phyloP scores from a whole-genome alignment of 805 yeast genomes.

The Nakazawaea siamensis region DNA sequence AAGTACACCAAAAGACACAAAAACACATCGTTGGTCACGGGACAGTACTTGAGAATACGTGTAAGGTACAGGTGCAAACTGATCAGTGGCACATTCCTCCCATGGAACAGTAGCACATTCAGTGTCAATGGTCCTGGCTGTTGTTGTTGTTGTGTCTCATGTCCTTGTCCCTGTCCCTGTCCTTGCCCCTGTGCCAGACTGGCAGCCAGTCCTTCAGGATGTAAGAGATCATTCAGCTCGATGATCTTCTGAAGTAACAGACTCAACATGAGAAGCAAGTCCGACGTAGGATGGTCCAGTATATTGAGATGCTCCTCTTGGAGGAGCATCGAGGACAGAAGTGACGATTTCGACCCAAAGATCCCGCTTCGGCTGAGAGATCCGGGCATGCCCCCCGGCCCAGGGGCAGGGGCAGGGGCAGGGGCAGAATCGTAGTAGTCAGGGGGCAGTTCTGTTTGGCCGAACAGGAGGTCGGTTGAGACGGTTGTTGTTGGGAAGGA shows the following conservation, averaged over 20 bases:
- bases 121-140: conserved; percentile 36
- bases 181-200: conserved; percentile 11
- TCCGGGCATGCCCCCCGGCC: neutral
- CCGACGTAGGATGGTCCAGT: conserved; percentile 75
- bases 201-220: conserved; percentile 34
- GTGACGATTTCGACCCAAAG: conserved; percentile 7
- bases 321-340: conserved; percentile 10
- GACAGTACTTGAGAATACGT: conserved; percentile 92
- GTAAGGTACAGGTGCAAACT: conserved; percentile 81
- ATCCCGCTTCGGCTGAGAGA: conserved; percentile 3
- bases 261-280: conserved; percentile 76
- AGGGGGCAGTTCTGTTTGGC: conserved; percentile 23
- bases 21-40: conserved; percentile 96
- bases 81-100: conserved; percentile 94
- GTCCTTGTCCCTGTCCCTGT: conserved; percentile 14
- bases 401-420: neutral
- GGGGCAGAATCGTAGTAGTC: conserved; percentile 12
- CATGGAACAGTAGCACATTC: conserved; percentile 84
- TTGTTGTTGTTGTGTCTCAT: conserved; percentile 25
- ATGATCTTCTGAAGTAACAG: conserved; percentile 80
- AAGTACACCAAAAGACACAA: conserved; percentile 84
- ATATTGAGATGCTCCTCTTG: conserved; percentile 58
- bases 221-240: conserved; percentile 81
- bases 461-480: conserved; percentile 38
- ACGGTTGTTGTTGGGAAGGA: conserved; percentile 49